Evolutionary conservation across 352 stramenopile species (phyloP), one percentile per base, ranked within the genome.

Genomic region (Globisporangium sylvaticum): DNA sequence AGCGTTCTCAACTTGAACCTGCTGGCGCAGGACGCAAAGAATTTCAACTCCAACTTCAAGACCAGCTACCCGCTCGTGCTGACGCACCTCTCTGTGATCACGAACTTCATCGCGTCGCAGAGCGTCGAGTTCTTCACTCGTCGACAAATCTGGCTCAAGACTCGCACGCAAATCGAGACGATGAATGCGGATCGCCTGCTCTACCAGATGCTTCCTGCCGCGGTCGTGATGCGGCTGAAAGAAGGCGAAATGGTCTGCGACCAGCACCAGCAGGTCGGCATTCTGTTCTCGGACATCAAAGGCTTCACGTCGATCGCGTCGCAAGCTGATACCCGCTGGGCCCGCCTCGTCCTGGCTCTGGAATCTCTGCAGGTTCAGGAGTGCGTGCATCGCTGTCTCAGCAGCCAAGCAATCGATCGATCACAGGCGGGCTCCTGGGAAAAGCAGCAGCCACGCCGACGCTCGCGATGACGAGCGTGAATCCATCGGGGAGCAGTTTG

Each of bases 271-370:
- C 82, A 94, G 62, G 86, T 96, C 4, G 86, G 88, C 0, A 94
- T 98, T 24, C 65, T 98, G 1, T 98, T 97, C 66, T 95, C 81
- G 1, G 91, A 97, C 62, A 97, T 97, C 66, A 95, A 96, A 34
- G 91, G 89, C 0, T 98, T 98, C 70, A 97, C 92, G 15, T 94
- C 88, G 6, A 97, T 98, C 64, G 90, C 87, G 4, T 92, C 80
- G 5, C 77, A 91, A 57, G 79, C 93, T 20, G 83, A 90, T 32
- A 91, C 7, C 12, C 62, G 0, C 32, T 8, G 1, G 20, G 14
- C 6, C 37, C 59, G 15, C 20, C 34, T 39, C 52, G 53, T 15
- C 25, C 52, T 29, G 62, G 54, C 24, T 34, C 55, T 0, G 52
- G 48, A 22, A 58, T 32, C 1, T 46, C 59, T 7, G 18, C 59